Conservation (phyloP, 1,284 basidiomycete genomes). For the Sparassis latifolia region DNA sequence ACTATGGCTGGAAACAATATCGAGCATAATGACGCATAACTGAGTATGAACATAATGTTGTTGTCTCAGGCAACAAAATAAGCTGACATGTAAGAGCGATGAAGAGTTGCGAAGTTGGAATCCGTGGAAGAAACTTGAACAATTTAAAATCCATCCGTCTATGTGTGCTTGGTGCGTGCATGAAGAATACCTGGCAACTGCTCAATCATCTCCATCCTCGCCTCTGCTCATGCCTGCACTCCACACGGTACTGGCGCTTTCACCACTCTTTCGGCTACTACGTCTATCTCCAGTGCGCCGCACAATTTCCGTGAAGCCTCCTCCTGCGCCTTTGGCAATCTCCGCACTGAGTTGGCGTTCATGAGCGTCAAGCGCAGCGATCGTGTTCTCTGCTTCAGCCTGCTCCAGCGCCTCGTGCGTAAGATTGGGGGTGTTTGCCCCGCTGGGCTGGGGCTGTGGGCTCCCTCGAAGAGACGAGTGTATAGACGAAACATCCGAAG, state of each 20-base stretch:
- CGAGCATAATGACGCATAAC: no score
- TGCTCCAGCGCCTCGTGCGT: conserved; percentile 72
- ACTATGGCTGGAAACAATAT: no score
- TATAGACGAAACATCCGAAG: conserved; percentile 43
- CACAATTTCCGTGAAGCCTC: conserved; percentile 74
- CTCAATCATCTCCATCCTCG: conserved; percentile 29
- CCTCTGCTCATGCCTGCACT: conserved; percentile 71
- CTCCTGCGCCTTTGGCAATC: conserved; percentile 61
- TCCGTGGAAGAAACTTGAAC: no score
- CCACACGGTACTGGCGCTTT: conserved; percentile 74
- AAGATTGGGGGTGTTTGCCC: conserved; percentile 34
- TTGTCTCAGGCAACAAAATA: no score
- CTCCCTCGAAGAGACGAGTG: conserved; percentile 36
- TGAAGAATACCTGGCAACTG: not conserved
- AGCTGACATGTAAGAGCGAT: no score
- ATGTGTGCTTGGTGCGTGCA: not conserved
- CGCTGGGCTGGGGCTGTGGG: conserved; percentile 29
- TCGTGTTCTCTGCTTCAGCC: conserved; percentile 64
- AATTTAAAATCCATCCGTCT: no score
- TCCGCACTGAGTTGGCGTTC: conserved; percentile 69
- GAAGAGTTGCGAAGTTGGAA: no score
- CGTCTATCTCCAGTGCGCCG: conserved; percentile 39
- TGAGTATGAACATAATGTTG: no score
- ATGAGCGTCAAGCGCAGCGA: conserved; percentile 69
- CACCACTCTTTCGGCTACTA: conserved; percentile 53